phyloP scores from a whole-genome alignment of 2,329 filamentous ascomycete species.

The Fusarium lateritium region DNA sequence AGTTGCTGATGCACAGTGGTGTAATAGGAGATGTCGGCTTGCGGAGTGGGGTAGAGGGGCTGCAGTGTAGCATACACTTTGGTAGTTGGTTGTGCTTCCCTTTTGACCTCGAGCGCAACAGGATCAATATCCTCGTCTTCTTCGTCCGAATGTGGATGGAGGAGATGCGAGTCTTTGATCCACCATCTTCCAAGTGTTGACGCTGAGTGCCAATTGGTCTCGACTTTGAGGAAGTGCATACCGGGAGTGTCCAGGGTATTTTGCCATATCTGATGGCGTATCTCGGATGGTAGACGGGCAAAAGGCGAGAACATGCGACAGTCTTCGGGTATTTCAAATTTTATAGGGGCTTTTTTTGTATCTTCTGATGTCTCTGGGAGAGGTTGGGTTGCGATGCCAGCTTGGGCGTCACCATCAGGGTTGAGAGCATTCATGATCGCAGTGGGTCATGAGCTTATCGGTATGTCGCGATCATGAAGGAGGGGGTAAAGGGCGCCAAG shows the following conservation, averaged over 20 bases:
- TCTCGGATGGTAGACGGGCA: constrained; percentile 53
- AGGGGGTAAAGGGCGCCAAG: constrained; percentile 18
- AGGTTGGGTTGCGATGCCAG: not conserved
- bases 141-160: constrained; percentile 14
- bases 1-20: constrained; percentile 50
- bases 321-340: constrained; percentile 52
- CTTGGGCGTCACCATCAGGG: constrained; percentile 17
- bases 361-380: not conserved
- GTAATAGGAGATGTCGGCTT: constrained; percentile 55
- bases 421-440: constrained; percentile 39
- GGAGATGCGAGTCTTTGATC: constrained; percentile 14
- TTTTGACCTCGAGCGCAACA: constrained; percentile 44
- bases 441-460: constrained; percentile 42
- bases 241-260: constrained; percentile 51
- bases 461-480: constrained; percentile 37
- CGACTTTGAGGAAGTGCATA: constrained; percentile 55
- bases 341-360: constrained; percentile 36
- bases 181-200: constrained; percentile 46
- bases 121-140: constrained; percentile 41
- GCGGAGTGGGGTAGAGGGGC: constrained; percentile 47
- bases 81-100: constrained; percentile 39
- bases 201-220: constrained; percentile 33
- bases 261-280: constrained; percentile 56
- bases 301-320: constrained; percentile 54
- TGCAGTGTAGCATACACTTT: constrained; percentile 41